Conservation (phyloP, 371 early-diverging fungal species). For the Rhizopus microsporus region DNA sequence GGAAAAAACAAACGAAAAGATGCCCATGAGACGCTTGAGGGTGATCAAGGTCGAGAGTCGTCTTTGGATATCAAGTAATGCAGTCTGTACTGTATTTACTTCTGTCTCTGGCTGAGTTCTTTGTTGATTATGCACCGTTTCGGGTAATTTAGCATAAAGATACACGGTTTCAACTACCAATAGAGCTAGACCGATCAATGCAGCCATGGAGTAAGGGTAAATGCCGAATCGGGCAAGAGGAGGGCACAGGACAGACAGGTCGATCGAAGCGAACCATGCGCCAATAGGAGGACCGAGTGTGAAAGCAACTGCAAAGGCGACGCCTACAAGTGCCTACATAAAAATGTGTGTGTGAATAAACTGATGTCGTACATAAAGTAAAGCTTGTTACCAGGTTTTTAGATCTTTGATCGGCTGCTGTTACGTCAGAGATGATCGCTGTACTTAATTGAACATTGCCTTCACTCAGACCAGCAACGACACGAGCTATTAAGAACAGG, state of each 20-base stretch:
- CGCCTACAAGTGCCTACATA: slow-evolving; percentile 88
- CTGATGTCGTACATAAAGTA: background rate
- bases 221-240: slow-evolving; percentile 57
- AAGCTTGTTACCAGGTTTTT: slow-evolving; percentile 60
- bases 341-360: background rate
- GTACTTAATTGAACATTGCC: slow-evolving; percentile 96
- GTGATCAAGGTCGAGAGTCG: slow-evolving; percentile 46
- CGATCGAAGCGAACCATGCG: slow-evolving; percentile 85
- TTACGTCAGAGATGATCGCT: slow-evolving; percentile 95
- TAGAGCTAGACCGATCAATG: slow-evolving; percentile 81
- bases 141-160: slow-evolving; percentile 73
- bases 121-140: slow-evolving; percentile 58
- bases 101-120: slow-evolving; percentile 2
- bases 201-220: slow-evolving; percentile 81
- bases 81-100: background rate
- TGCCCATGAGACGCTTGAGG: slow-evolving; percentile 77
- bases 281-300: slow-evolving; percentile 94
- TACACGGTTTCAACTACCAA: slow-evolving; percentile 81
- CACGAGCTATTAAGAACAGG: slow-evolving; percentile 82
- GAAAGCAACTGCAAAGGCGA: slow-evolving; percentile 95
- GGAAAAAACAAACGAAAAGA: slow-evolving; percentile 89
- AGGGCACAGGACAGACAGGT: slow-evolving; percentile 61
- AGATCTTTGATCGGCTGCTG: slow-evolving; percentile 75
- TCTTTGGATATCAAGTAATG: slow-evolving; percentile 11
- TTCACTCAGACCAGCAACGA: slow-evolving; percentile 93